Conservation (phyloP, 2,329 filamentous ascomycete species). For the Trichoderma lentiforme region DNA sequence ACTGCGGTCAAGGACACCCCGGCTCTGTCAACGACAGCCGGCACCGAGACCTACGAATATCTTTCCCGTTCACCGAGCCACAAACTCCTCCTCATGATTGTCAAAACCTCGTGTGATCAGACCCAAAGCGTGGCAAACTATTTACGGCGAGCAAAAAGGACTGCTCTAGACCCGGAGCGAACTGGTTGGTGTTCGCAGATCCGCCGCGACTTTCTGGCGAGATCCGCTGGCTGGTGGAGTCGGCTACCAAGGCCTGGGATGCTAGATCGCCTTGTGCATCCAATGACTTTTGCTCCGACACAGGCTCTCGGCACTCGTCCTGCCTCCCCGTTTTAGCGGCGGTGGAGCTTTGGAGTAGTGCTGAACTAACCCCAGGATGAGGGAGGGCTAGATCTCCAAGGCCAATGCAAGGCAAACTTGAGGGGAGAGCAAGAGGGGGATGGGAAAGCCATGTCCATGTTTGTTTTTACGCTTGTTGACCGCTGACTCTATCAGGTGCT, state of each 20-base stretch:
- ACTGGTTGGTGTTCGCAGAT: conserved; percentile 1
- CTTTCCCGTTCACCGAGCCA: background rate
- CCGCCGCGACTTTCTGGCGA: background rate
- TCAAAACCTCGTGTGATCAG: background rate
- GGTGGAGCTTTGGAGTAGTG: conserved; percentile 4
- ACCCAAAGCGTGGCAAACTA: background rate
- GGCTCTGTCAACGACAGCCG: background rate
- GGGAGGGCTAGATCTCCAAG: background rate
- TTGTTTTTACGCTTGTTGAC: conserved; percentile 1
- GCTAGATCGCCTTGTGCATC: conserved; percentile 1
- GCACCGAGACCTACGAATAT: background rate
- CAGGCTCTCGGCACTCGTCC: conserved; percentile 5
- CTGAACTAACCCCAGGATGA: conserved; percentile 3
- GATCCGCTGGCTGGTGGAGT: conserved; percentile 9
- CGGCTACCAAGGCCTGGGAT: background rate
- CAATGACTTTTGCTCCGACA: background rate
- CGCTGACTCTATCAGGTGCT: background rate
- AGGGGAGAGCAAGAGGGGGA: background rate
- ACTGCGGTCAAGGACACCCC: background rate
- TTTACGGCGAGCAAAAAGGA: background rate
- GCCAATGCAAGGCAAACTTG: background rate
- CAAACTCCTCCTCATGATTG: background rate
- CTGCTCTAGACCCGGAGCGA: conserved; percentile 6
- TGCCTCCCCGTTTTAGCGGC: background rate
- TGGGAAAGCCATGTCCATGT: background rate